Evolutionary conservation across 2,329 filamentous ascomycete species (phyloP), one percentile per base, ranked within the genome.

Genomic region (Paraphaeosphaeria sporulosa): DNA sequence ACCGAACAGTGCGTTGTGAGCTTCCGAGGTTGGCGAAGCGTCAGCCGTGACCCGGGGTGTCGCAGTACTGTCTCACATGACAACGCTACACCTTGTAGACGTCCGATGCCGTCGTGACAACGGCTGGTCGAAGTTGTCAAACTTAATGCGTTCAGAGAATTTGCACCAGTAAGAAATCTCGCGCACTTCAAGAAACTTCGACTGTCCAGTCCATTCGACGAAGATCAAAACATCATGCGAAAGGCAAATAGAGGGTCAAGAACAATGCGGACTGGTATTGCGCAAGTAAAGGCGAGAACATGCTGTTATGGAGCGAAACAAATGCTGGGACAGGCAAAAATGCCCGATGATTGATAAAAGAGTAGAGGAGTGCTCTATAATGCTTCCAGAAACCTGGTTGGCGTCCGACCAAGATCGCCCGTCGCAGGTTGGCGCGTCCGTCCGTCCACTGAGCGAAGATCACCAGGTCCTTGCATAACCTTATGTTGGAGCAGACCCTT

Each of bases 61-160:
- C 70, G 63, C 75, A 71, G 67, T 61, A 49, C 58, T 57, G 74
- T 78, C 76, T 77, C 74, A 77, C 61, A 57, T 66, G 58, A 66
- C 66, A 56, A 55, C 62, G 59, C 69, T 59, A 71, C 69, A 69
- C 63, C 67, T 65, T 65, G 55, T 67, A 73, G 58, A 67, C 70
- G 71, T 70, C 60, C 38, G n/a, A 7, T 40, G 30, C 30, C 30
- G 30, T 32, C 30, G 61, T 62, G 50, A 60, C 58, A 61, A 34
- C 13, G 30, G 32, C 52, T 21, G 58, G 63, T 59, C 61, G 58
- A 64, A 64, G 61, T 62, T 66, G 51, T 57, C 66, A 62, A 64
- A 48, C 60, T 52, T 61, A 67, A 76, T 73, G 74, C 73, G 69
- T 72, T 74, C 66, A 49, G 49, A 51, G 15, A 40, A 44, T 25